Conservation (phyloP, 2,329 filamentous ascomycete species). For the Aureobasidium sp. region DNA sequence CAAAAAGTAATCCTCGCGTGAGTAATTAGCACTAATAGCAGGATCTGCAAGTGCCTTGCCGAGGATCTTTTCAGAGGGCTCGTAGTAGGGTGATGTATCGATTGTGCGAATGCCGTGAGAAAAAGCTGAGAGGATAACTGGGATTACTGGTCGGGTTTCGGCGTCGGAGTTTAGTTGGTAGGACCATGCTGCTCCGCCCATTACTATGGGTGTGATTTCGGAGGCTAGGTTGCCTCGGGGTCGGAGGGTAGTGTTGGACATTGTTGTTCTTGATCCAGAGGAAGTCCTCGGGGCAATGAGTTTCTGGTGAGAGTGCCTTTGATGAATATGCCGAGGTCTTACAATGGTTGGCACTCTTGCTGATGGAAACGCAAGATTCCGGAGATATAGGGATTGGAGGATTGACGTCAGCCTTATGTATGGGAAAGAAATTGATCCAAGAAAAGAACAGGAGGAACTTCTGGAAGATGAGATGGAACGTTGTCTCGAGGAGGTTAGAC, state of each 20-base stretch:
- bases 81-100: constrained; percentile 80
- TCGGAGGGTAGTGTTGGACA: neutral
- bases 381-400: no score
- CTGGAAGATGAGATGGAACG: neutral
- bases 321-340: no score
- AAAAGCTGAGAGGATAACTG: constrained; percentile 60
- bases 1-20: constrained; percentile 51
- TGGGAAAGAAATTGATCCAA: no score
- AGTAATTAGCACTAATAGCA: constrained; percentile 41
- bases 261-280: neutral
- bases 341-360: no score
- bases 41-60: constrained; percentile 47
- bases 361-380: no score
- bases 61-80: constrained; percentile 66
- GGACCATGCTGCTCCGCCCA: constrained; percentile 79
- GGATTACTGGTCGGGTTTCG: constrained; percentile 53
- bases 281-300: no score
- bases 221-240: neutral
- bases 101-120: constrained; percentile 61
- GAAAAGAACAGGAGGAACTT: neutral
- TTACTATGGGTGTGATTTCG: constrained; percentile 60
- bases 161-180: constrained; percentile 64
- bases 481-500: neutral
- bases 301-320: no score
- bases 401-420: no score